Evolutionary conservation across 140 eudicot species (phyloP).

Genomic region (Anethum foeniculum): DNA sequence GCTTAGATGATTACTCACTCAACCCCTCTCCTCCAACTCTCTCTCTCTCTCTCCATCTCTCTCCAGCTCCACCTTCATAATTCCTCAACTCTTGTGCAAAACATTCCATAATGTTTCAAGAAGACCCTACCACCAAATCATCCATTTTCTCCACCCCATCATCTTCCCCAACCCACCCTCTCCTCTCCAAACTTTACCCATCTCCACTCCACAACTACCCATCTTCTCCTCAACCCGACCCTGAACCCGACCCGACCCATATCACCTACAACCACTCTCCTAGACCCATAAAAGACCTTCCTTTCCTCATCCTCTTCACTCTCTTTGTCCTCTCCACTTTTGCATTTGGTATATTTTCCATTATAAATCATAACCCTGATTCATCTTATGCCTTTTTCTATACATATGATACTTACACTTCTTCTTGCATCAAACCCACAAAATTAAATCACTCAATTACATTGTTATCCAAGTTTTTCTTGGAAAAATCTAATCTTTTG

Average conservation of each 20-base stretch:
- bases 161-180: slow-evolving; percentile 37
- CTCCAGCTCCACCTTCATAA: neutral
- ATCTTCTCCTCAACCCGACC: slow-evolving; percentile 30
- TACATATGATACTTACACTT: slow-evolving; percentile 31
- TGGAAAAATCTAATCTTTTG: slow-evolving; percentile 25
- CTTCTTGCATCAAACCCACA: slow-evolving; percentile 29
- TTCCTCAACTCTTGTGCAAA: neutral
- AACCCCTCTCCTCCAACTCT: neutral
- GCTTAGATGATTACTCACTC: neutral
- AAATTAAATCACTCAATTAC: neutral
- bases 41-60: neutral
- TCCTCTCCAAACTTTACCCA: slow-evolving; percentile 30
- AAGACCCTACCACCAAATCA: slow-evolving; percentile 21
- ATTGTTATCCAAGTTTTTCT: slow-evolving; percentile 5
- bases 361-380: slow-evolving; percentile 52
- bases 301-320: slow-evolving; percentile 59
- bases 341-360: slow-evolving; percentile 73
- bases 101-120: slow-evolving; percentile 5
- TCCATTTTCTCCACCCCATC: slow-evolving; percentile 12
- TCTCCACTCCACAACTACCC: slow-evolving; percentile 15
- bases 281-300: slow-evolving; percentile 58
- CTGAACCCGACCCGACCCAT: slow-evolving; percentile 53
- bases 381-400: slow-evolving; percentile 41
- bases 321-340: slow-evolving; percentile 57
- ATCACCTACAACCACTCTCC: slow-evolving; percentile 54